Conservation (phyloP, 768 basidiomycete genomes). For the Tylopilus rubrobrunneus region DNA sequence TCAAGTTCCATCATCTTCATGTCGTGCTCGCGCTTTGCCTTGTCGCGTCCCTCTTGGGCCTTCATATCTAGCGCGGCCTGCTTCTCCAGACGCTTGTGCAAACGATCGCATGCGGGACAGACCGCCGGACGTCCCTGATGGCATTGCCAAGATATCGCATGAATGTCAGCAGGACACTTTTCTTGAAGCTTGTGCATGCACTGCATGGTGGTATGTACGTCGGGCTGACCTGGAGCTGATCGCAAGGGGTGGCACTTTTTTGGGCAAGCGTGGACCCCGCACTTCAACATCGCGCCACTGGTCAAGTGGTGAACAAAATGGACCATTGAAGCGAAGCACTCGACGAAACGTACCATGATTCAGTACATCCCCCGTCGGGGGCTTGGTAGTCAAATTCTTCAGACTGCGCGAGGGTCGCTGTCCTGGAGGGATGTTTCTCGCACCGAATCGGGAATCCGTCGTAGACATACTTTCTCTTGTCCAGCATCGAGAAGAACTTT, state of each 20-base stretch:
- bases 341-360: constrained; percentile 48
- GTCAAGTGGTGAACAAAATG: neutral
- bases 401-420: constrained; percentile 33
- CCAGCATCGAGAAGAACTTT: constrained; percentile 43
- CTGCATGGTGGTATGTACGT: constrained; percentile 29
- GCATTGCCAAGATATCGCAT: constrained; percentile 46
- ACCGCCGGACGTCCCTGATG: constrained; percentile 33
- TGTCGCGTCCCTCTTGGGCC: constrained; percentile 43
- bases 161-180: constrained; percentile 42
- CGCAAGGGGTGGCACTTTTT: constrained; percentile 56
- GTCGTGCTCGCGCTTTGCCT: constrained; percentile 41
- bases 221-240: constrained; percentile 43
- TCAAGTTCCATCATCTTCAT: constrained; percentile 41
- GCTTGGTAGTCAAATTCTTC: constrained; percentile 49
- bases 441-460: constrained; percentile 61
- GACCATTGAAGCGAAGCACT: neutral
- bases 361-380: constrained; percentile 64
- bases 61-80: constrained; percentile 39
- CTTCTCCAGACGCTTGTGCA: constrained; percentile 38
- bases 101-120: constrained; percentile 47
- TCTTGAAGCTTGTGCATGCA: constrained; percentile 38
- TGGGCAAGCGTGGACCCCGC: constrained; percentile 44
- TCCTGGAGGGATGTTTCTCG: constrained; percentile 47
- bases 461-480: constrained; percentile 43
- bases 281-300: constrained; percentile 16